Evolutionary conservation across 805 yeast genomes (phyloP).

Genomic region (Nakazawaea populi): DNA sequence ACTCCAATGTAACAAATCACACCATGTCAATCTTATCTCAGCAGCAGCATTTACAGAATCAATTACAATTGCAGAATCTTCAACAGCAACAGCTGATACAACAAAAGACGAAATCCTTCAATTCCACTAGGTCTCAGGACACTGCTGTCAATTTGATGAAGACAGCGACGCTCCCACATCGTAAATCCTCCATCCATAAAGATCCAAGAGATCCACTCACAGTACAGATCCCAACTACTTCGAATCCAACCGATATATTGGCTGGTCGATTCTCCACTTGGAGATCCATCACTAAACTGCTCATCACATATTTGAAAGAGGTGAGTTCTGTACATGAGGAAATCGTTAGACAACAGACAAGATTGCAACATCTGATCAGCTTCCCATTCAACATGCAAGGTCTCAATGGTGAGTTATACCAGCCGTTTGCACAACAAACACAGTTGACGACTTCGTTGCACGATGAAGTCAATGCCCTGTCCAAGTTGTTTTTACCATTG

Average conservation of each 20-base stretch:
- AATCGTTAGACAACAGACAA: conserved; percentile 71
- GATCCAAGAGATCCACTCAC: conserved; percentile 46
- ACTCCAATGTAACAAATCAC: conserved; percentile 11
- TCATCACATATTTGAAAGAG: conserved; percentile 71
- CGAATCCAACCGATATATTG: conserved; percentile 82
- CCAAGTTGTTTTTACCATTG: conserved; percentile 60
- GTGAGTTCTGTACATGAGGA: conserved; percentile 85
- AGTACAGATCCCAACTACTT: conserved; percentile 47
- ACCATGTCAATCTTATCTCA: conserved; percentile 24
- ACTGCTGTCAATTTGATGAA: conserved; percentile 8
- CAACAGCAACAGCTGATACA: conserved; percentile 29
- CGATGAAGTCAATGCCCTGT: conserved; percentile 29
- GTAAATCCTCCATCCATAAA: conserved; percentile 13
- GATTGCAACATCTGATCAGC: conserved; percentile 73
- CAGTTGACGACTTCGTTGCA: conserved; percentile 12
- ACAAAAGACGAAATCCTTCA: conserved; percentile 37
- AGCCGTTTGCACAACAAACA: conserved; percentile 22
- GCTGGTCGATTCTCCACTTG: conserved; percentile 83
- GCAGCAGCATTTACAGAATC: conserved; percentile 39
- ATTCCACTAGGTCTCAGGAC: conserved; percentile 27
- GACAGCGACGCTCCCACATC: conserved; percentile 2
- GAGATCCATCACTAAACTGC: conserved; percentile 72
- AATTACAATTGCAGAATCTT: conserved; percentile 38
- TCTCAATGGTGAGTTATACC: conserved; percentile 31
- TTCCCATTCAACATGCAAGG: conserved; percentile 44